A percentile compares a stretch with the other conserved stretches of the same genome.
Evolutionary conservation across 2,329 filamentous ascomycete species (phyloP).

Genomic region (Cytospora piceicola): DNA sequence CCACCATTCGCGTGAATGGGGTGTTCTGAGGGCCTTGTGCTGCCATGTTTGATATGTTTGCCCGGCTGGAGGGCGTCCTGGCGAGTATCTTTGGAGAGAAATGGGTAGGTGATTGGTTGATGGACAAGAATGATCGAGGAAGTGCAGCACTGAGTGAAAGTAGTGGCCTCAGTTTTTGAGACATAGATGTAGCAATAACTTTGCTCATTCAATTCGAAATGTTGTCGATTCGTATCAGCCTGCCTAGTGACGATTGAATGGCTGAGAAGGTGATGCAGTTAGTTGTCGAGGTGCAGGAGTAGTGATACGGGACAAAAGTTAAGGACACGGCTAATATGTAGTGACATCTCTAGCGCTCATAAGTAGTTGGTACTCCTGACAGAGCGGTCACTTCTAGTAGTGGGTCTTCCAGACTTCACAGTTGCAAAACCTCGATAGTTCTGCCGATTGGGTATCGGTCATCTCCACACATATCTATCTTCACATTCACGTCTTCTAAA

Average conservation of each 20-base stretch:
- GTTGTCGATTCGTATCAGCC: neutral
- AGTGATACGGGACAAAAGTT: neutral
- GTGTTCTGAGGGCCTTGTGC: conserved; percentile 30
- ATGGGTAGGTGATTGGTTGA: neutral
- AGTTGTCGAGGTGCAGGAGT: neutral
- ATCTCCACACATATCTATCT: neutral
- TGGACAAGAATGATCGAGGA: neutral
- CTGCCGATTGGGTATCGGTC: neutral
- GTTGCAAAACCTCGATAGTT: neutral
- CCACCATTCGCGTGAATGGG: conserved; percentile 63
- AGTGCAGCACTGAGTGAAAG: neutral
- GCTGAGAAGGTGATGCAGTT: neutral
- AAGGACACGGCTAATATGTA: neutral
- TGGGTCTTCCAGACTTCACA: neutral
- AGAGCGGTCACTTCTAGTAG: neutral
- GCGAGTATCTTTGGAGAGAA: neutral
- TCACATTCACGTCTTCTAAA: neutral
- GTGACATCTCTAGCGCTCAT: neutral
- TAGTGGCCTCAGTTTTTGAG: neutral
- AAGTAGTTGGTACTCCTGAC: neutral
- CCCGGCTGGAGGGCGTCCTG: neutral
- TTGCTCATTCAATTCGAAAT: neutral
- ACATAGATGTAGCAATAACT: neutral
- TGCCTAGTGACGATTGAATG: neutral
- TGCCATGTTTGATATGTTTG: conserved; percentile 16